Conservation (phyloP, 129 eudicot species). For the carrot (Daucus carota) region DH1_v3.0 NC_030381.2:22359001-22359500, state of each 20-base stretch:
- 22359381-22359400: too few species aligned
- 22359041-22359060: neutral
- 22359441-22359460: neutral
- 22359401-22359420: neutral
- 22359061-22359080: neutral
- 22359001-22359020: neutral
- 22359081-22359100: neutral
- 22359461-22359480: neutral
- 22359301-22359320: neutral
- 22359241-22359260: neutral
- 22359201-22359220: neutral
- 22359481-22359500: neutral
- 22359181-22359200: too few species aligned
- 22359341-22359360: neutral
- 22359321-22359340: neutral
- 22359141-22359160: neutral
- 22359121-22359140: neutral
- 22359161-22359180: neutral
- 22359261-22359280: neutral
- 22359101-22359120: too few species aligned
- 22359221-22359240: neutral
- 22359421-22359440: neutral
- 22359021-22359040: neutral
- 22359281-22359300: neutral
- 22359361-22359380: neutral